phyloP scores from a whole-genome alignment of 73 alveolate genomes.

The Paramecium pentaurelia region DNA sequence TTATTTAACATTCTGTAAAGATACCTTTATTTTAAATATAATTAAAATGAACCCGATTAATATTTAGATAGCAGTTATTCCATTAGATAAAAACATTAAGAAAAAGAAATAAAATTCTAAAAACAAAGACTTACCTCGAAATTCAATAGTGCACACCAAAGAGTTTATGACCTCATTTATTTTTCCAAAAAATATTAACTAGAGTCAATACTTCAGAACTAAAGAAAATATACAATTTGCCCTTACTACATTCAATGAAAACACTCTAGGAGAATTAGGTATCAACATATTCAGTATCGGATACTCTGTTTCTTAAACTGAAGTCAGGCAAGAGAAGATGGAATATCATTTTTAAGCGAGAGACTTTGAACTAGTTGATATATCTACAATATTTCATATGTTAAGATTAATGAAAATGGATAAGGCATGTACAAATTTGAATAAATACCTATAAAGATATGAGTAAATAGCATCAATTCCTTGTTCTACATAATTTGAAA shows the following conservation, averaged over 20 bases:
- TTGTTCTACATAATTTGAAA: background rate
- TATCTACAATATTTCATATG: background rate
- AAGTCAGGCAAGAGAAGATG: background rate
- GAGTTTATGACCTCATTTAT: background rate
- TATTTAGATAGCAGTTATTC: background rate
- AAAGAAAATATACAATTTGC: background rate
- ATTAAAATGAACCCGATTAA: background rate
- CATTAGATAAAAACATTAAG: background rate
- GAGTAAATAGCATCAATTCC: background rate
- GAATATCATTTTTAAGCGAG: background rate
- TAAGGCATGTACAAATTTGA: background rate
- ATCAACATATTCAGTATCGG: constrained; percentile 18
- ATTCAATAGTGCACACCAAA: background rate
- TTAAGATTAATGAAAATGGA: background rate
- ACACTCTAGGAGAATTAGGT: constrained; percentile 6
- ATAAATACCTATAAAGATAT: background rate
- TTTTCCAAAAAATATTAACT: background rate
- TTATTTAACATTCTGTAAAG: background rate
- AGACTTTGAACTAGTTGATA: background rate
- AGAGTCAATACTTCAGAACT: background rate
- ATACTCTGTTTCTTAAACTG: background rate
- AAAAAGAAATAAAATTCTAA: background rate
- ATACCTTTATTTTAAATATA: background rate
- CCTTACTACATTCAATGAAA: background rate
- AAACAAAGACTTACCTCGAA: background rate